phyloP scores from a whole-genome alignment of 306 rosid genomes.

The Senna siamea region DNA sequence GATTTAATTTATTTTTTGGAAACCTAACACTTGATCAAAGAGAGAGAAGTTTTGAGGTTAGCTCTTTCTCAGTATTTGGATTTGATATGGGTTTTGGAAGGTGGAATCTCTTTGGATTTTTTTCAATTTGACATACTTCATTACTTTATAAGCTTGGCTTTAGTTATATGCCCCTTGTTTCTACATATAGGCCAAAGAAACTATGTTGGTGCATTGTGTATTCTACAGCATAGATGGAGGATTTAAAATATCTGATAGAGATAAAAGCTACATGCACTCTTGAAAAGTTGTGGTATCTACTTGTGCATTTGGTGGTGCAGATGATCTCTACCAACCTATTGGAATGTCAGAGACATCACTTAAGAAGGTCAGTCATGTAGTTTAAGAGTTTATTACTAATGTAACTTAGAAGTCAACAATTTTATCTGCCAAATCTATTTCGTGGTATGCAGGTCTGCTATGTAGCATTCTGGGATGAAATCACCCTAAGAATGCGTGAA shows the following conservation, averaged over 20 bases:
- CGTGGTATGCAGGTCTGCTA: conserved; percentile 82
- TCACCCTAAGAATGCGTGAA: conserved; percentile 76
- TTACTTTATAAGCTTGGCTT: conserved; percentile 27
- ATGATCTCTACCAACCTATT: conserved; percentile 97
- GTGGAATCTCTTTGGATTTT: neutral
- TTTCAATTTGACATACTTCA: neutral
- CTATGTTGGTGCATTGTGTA: conserved; percentile 77
- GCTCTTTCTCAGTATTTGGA: conserved; percentile 37
- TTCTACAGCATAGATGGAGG: conserved; percentile 82
- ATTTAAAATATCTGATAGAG: conserved; percentile 74
- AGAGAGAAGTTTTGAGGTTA: conserved; percentile 75
- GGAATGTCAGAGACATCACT: conserved; percentile 84
- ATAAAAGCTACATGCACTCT: conserved; percentile 62
- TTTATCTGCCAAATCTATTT: conserved; percentile 48
- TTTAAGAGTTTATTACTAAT: conserved; percentile 24
- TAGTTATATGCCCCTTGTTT: conserved; percentile 40
- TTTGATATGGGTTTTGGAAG: conserved; percentile 8
- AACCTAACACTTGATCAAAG: conserved; percentile 81
- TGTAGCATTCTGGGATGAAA: conserved; percentile 98
- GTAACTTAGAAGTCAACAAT: conserved; percentile 37
- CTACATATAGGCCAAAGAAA: conserved; percentile 63
- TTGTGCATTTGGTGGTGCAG: conserved; percentile 99
- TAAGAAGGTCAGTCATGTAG: conserved; percentile 63
- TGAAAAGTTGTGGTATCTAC: conserved; percentile 87
- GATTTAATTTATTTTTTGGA: conserved; percentile 90